Percentiles rank a stretch among this genome's conserved stretches.
phyloP scores from a whole-genome alignment of 345 rosid species.

The Brassica carinata region DNA sequence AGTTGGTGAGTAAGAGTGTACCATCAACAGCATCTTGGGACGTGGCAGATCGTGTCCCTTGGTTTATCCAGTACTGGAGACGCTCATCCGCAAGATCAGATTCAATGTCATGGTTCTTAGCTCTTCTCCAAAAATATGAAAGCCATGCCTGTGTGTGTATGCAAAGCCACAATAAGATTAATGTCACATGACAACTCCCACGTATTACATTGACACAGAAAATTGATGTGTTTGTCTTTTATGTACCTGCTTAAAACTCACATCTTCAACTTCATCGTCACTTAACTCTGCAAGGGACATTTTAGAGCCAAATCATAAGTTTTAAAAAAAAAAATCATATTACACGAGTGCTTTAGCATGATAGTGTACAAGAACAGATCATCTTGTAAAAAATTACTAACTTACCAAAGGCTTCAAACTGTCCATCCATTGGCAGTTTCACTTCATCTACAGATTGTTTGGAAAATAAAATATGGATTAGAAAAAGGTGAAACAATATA shows the following conservation, averaged over 20 bases:
- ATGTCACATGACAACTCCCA: background rate
- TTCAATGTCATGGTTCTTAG: constrained; percentile 65
- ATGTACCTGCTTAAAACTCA: constrained; percentile 77
- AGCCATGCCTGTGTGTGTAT: constrained; percentile 71
- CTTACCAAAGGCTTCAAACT: constrained; percentile 76
- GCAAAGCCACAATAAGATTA: constrained; percentile 4
- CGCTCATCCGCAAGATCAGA: constrained; percentile 80
- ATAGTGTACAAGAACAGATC: background rate
- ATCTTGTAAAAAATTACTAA: background rate
- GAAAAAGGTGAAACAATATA: background rate
- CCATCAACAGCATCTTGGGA: constrained; percentile 91
- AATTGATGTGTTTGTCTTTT: background rate
- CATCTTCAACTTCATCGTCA: constrained; percentile 78
- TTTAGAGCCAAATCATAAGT: background rate
- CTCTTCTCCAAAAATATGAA: constrained; percentile 84
- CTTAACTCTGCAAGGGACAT: constrained; percentile 58
- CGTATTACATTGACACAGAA: background rate
- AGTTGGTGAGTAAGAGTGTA: constrained; percentile 33
- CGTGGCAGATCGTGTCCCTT: constrained; percentile 45
- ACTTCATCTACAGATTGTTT: constrained; percentile 52
- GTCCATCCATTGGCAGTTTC: constrained; percentile 69
- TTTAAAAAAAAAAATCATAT: background rate
- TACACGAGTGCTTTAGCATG: background rate
- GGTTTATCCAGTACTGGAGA: constrained; percentile 65
- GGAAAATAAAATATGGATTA: constrained; percentile 7